A percentile compares a stretch with the other conserved stretches of the same genome.
Evolutionary conservation across 2,329 filamentous ascomycete species (phyloP).

Genomic region (Phialophora tarda): DNA sequence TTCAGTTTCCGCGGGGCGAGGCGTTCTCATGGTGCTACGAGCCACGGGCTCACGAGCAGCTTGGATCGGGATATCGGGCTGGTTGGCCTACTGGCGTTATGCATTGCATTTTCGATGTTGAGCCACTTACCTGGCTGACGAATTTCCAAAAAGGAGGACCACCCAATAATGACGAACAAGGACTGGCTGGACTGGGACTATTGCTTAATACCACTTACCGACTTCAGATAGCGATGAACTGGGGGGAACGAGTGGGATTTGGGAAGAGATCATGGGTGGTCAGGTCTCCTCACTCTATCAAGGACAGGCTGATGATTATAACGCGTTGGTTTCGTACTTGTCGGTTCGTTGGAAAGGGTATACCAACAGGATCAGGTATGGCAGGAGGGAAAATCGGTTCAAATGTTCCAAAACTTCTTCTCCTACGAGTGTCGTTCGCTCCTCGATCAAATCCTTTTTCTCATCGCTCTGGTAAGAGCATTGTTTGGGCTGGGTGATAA

Average conservation of each 20-base stretch:
- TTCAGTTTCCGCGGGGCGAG: conserved; percentile 11
- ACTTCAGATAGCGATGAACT: conserved; percentile 19
- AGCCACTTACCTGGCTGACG: conserved; percentile 15
- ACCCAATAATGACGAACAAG: conserved; percentile 31
- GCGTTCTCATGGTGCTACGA: conserved; percentile 27
- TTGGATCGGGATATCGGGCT: neutral
- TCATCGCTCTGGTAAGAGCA: neutral
- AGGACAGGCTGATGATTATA: conserved; percentile 18
- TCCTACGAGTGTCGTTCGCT: neutral
- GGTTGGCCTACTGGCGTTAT: conserved; percentile 5
- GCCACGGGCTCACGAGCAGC: neutral
- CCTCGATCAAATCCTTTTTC: neutral
- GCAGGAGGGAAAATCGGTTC: neutral
- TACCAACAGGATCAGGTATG: neutral
- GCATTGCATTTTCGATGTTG: neutral
- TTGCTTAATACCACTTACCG: conserved; percentile 27
- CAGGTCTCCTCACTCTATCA: conserved; percentile 7
- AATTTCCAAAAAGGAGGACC: conserved; percentile 24
- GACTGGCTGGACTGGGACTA: conserved; percentile 37
- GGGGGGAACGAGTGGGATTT: conserved; percentile 12
- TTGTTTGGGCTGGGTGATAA: neutral
- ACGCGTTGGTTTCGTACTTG: conserved; percentile 6
- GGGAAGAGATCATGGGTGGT: conserved; percentile 9
- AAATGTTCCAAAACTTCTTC: conserved; percentile 3
- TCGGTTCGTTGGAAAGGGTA: neutral